Base-by-base conservation (phyloP, 129 eudicot species). In the carrot (Daucus carota) region DNA sequence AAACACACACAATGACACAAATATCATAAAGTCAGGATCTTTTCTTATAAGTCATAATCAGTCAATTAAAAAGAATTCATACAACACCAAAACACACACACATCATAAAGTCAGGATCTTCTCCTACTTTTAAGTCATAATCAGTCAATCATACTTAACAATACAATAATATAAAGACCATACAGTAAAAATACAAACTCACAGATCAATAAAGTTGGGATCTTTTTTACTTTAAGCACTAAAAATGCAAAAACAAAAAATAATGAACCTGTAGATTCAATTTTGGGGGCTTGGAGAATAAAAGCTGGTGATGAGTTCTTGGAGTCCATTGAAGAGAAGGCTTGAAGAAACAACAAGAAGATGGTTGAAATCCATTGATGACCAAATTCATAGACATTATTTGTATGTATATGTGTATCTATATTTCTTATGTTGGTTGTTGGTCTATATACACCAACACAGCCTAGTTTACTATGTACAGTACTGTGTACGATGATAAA, bases 331-430 rank as follows among this genome's bases (percentile, higher is more conserved):
- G 82, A 32, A 71, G 24, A 20, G 43, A 47, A 65, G 83, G 20
- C 54, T 54, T 69, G 77, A 44, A 44, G 31, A 24, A 9, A 57
- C 31, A n/a, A 54, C 6, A 57, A 80, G 82, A 24, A 28, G 88
- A 70, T 78, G 69, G 73, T 33, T 38, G 46, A 36, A 43, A 14
- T 16, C 72, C 67, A 63, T 75, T 65, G 52, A 83, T 77, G 32
- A 67, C n/a, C 57, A 80, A 85, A 75, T 65, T 22, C 70, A 84
- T 82, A 75, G 90, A 79, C 70, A 63, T 84, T 90, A 88, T 87
- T 9, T 57, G 6, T 57, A n/a, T n/a, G n/a, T n/a, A n/a, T n/a
- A n/a, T n/a, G n/a, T n/a, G n/a, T n/a, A n/a, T n/a, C n/a, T n/a
- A n/a, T n/a, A n/a, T n/a, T n/a, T n/a, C n/a, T n/a, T n/a, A n/a